Evolutionary conservation across 345 rosid genomes (phyloP), one percentile per base, ranked within the genome.

Genomic region (Camelina sativa): DNA sequence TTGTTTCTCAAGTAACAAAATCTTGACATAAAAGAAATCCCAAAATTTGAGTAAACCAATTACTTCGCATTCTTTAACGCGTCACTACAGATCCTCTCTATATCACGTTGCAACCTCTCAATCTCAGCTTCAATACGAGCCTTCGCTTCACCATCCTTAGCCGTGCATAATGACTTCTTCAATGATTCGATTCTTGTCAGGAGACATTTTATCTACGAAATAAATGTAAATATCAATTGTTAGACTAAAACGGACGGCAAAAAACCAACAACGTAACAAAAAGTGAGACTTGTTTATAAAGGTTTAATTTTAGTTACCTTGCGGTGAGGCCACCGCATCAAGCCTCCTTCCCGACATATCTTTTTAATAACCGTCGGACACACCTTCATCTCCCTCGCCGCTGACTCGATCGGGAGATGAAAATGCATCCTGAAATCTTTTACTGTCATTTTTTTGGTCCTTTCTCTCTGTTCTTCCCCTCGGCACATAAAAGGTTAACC

Each of bases 381-480:
- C 0, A 76, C 54, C 1, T 12, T 44, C 58, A 76, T 0, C 0
- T 53, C 0, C 1, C 16, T 12, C 56, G 74, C 79, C 23, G 79
- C 79, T 44, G n/a, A 7, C 32, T 43, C 51, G 0, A 76, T 68
- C 4, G 74, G 79, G 16, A 68, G 40, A 53, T 69, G 40, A 23
- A 76, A 76, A 19, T 43, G 11, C 51, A 2, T 17, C 5, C 32
- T 7, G 0, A 75, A 2, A 12, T 68, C 79, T 11, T 69, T 54
- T n/a, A 76, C 28, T 11, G 62, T 69, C 55, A 76, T 1, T 1
- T 52, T 52, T 0, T 30, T 62, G 0, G 74, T 62, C 5, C 74
- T 20, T n/a, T 34, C 74, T n/a, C 79, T 76, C 79, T 76, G 40
- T 53, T 76, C 32, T 32, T 61, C 37, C 30, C 68, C 73, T 59